Conservation (phyloP, 805 yeast species). For the Candida nemodendra region DNA sequence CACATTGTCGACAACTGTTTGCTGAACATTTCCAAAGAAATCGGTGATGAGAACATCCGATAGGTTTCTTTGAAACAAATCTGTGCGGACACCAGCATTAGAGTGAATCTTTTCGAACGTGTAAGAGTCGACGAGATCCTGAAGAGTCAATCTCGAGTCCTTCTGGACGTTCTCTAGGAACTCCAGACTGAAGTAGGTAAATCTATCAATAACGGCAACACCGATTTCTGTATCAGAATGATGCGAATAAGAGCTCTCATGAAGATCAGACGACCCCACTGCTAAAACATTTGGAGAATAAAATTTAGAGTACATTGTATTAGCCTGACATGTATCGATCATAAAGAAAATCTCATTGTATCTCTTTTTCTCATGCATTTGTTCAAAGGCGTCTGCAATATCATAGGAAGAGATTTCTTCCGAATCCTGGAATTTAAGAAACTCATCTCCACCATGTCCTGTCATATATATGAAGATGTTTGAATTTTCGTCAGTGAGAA, state of each 20-base stretch:
- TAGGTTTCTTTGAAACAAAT: conserved; percentile 65
- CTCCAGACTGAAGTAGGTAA: conserved; percentile 88
- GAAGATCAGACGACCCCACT: conserved; percentile 85
- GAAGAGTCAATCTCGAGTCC: conserved; percentile 70
- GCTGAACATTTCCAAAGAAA: conserved; percentile 90
- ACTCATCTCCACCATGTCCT: conserved; percentile 98
- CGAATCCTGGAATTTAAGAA: conserved; percentile 95
- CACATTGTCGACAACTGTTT: conserved; percentile 56
- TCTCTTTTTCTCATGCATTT: conserved; percentile 93
- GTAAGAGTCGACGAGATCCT: conserved; percentile 81
- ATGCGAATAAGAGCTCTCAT: conserved; percentile 91
- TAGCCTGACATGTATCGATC: conserved; percentile 99
- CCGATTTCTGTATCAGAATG: conserved; percentile 95
- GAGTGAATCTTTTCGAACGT: conserved; percentile 86
- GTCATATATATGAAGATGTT: conserved; percentile 94
- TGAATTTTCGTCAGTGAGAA: conserved; percentile 89
- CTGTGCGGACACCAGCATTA: conserved; percentile 89
- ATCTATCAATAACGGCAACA: conserved; percentile 95
- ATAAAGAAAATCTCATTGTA: conserved; percentile 94
- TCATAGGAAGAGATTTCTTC: conserved; percentile 96
- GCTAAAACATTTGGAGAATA: conserved; percentile 91
- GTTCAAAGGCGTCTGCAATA: conserved; percentile 94
- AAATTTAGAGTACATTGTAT: conserved; percentile 91
- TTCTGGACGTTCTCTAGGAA: conserved; percentile 78
- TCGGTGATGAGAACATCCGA: conserved; percentile 79